Base-by-base conservation (phyloP, 2,329 filamentous ascomycete genomes). In the Cladosporium sp. region DNA sequence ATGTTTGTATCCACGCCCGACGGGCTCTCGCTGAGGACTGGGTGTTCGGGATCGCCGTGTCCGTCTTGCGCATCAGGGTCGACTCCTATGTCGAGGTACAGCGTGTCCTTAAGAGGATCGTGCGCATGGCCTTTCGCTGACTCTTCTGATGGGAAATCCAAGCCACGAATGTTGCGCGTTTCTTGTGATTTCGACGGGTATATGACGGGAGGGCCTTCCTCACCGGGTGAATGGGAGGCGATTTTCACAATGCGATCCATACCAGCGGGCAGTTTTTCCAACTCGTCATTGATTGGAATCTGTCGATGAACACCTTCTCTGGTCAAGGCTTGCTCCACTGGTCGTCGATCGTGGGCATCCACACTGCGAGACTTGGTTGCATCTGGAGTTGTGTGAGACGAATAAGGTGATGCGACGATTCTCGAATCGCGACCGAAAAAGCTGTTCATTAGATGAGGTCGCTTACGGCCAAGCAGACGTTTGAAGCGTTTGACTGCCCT, bases 401-500 rank as follows among this genome's bases (percentile, higher is more conserved):
- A 80, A 55, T 83, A 75, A 8, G 86, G 85, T 59, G 85, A 86
- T 68, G 86, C 83, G 18, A 87, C 86, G 58, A 87, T 84, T 59
- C 84, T 82, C 16, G 85, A 81, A 35, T 85, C 83, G 64, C 83
- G 81, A 4, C 86, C 87, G 21, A 90, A 80, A 35, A 89, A 85
- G 52, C 84, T 85, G 67, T 87, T 84, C 72, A 89, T 81, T 31
- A 82, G 79, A 44, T 80, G 79, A 64, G 85, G 80, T 71, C 84
- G 82, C 67, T 83, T 84, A 65, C 83, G 80, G 68, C 86, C 82
- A 33, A 95, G 80, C 10, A 96, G 83, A 60, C 85, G 81, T 76
- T 96, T 97, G 82, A 98, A 97, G 66, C 90, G 91, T 69, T 90
- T 89, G 49, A 96, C 94, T 4, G 93, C 95, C 86, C 92, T 95